phyloP scores from a whole-genome alignment of 225 moss, liverwort and hornwort species.

The Polytrichum commune region DNA sequence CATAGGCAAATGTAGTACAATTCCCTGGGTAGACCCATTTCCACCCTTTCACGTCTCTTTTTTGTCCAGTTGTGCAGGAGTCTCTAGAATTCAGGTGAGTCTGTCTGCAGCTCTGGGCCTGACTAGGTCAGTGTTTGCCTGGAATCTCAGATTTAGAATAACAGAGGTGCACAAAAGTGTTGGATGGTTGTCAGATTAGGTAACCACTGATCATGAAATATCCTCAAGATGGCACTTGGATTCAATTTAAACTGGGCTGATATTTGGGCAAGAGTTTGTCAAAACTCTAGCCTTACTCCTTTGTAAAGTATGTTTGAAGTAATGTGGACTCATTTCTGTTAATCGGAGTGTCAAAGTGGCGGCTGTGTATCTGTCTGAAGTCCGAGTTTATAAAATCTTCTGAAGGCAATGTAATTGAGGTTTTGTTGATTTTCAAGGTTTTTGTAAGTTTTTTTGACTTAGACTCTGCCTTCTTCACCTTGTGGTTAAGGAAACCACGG shows the following conservation, averaged over 20 bases:
- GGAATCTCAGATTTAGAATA: slow-evolving; percentile 12
- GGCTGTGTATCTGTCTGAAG: no score
- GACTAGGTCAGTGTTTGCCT: slow-evolving; percentile 18
- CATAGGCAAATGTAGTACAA: slow-evolving; percentile 28
- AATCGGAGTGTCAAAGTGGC: no score
- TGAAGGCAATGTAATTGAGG: no score
- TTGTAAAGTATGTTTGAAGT: no score
- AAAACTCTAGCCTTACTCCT: no score
- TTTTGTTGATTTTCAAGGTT: no score
- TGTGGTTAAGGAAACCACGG: no score
- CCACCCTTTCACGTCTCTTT: slow-evolving; percentile 15
- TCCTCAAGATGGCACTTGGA: neutral
- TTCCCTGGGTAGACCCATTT: slow-evolving; percentile 6
- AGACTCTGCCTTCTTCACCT: no score
- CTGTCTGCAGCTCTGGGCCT: slow-evolving; percentile 5
- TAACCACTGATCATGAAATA: neutral
- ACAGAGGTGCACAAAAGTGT: slow-evolving; percentile 6
- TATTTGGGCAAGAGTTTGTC: no score
- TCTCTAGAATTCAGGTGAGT: slow-evolving; percentile 18
- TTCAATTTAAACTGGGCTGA: neutral
- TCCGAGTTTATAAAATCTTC: no score
- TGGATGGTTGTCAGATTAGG: neutral
- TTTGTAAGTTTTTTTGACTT: no score
- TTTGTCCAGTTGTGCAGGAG: slow-evolving; percentile 19
- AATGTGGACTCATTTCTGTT: no score